phyloP scores from a whole-genome alignment of 441 rosid genomes.

The Euphorbia celastroides region DNA sequence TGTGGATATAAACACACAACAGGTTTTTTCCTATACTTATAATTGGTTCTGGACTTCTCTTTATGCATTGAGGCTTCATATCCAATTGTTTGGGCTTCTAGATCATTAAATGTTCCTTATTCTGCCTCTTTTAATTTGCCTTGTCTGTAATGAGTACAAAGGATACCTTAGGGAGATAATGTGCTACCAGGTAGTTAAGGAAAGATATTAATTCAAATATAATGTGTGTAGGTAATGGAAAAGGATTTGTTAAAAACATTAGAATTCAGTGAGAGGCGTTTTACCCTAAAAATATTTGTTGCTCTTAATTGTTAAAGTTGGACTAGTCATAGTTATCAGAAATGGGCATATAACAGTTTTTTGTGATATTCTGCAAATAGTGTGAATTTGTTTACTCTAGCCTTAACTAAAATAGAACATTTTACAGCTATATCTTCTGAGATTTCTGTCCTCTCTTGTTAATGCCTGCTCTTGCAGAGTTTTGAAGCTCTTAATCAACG shows the following conservation, averaged over 20 bases:
- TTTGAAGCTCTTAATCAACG: conserved; percentile 98
- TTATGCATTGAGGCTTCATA: not conserved
- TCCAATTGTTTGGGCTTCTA: not conserved
- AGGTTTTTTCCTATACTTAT: conserved; percentile 37
- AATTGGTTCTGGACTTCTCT: not conserved
- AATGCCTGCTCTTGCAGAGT: conserved; percentile 49
- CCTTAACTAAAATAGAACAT: not conserved
- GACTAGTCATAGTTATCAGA: not conserved
- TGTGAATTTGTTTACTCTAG: not conserved
- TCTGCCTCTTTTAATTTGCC: not conserved
- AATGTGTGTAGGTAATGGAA: not conserved
- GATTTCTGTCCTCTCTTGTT: not conserved
- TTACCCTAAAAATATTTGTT: not conserved
- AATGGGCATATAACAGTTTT: not conserved
- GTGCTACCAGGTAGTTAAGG: not conserved
- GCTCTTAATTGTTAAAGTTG: not conserved
- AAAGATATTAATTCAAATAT: not conserved
- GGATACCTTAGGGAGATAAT: not conserved
- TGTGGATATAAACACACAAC: conserved; percentile 96
- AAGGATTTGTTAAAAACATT: not conserved
- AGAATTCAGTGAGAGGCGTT: not conserved
- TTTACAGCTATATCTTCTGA: not conserved
- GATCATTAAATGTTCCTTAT: not conserved
- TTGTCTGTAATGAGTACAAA: not conserved
- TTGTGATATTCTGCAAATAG: conserved; percentile 1